A percentile compares a stretch with the other conserved stretches of the same genome.
These are phyloP conservation scores for Sporothrix humicola DNA, from an alignment of 2,329 filamentous ascomycete genomes.

Conservation along the genomic window DNA sequence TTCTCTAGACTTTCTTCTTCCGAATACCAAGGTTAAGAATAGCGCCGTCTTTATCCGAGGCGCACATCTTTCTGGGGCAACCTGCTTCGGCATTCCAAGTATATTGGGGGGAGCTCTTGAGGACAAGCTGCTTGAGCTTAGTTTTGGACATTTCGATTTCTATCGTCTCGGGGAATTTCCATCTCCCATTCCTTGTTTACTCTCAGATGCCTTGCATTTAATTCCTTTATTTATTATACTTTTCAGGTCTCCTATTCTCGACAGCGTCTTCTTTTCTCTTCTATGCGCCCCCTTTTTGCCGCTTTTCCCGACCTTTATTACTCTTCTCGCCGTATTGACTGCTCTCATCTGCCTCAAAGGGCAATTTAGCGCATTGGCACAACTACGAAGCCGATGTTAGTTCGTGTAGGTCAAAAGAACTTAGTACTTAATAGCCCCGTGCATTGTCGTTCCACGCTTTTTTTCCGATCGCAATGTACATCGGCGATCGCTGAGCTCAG, in stretches of 20 bases:
- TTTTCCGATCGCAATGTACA: conserved; percentile 15
- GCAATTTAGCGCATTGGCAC: conserved; percentile 15
- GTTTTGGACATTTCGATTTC: neutral
- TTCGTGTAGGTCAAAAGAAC: neutral
- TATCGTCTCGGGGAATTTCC: neutral
- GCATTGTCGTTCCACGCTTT: conserved; percentile 9
- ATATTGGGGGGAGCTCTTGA: too few relatives aligned
- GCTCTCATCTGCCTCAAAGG: neutral
- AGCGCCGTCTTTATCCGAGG: conserved; percentile 14
- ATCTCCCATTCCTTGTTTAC: neutral
- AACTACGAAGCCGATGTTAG: neutral
- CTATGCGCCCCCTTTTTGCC: neutral
- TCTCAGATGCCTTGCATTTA: neutral
- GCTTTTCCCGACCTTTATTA: neutral
- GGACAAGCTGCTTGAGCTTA: too few relatives aligned
- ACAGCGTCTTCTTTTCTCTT: conserved; percentile 10
- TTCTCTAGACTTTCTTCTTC: neutral
- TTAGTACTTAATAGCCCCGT: neutral
- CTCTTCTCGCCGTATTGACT: neutral
- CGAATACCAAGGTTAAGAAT: conserved; percentile 2
- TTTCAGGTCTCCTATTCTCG: neutral
- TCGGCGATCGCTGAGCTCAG: conserved; percentile 27
- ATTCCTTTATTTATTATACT: neutral
- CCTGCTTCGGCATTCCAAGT: conserved; percentile 12
- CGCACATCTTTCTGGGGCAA: conserved; percentile 10